Base-by-base conservation (phyloP, 805 yeast genomes). In the Yarrowia keelungensis region DNA sequence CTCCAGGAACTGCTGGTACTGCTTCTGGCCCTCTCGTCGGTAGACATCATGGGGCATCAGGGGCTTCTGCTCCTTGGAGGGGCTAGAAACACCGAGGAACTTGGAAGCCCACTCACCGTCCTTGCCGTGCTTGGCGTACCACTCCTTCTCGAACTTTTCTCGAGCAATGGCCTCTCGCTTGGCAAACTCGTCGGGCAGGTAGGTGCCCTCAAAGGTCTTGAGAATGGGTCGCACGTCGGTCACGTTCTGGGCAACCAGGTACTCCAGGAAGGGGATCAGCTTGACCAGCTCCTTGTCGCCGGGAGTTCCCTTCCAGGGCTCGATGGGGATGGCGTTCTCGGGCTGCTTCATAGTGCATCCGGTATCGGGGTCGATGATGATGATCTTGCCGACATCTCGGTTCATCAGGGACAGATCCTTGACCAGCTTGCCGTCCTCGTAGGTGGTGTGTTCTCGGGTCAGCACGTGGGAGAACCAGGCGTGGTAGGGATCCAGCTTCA, bases 191-290 rank as follows among this genome's bases (percentile, higher is more conserved):
- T 84, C 87, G 11, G 95, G 87, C 67, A 94, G 86, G 68, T 82
- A 78, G 76, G 87, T 87, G 76, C 87, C 90, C 43, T 83, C 78
- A 81, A 88, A 95, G 8, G 97, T 86, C 71, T 84, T 82, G 73
- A 96, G 82, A 43, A 92, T 86, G 41, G 97, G 97, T 81, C 98
- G 90, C 68, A 95, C 95, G 79, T 95, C 99, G 78, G 86, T 86
- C 74, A 90, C 83, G 47, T 84, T 85, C 79, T 92, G 97, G 15
- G 97, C 90, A 15, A 97, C 98, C 70, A 95, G 81, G 81, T 91
- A 95, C 81, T 95, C 99, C 73, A 95, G 86, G 81, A 95, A 89
- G 69, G 98, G 98, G 76, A 95, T 92, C 80, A 93, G 81, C 74
- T 84, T 84, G 73, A 95, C 83, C 75, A 95, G 84, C 71, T 79